Percentiles rank a stretch among this genome's conserved stretches.
These are phyloP conservation scores for Suillus subalutaceus DNA, from an alignment of 768 basidiomycete genomes.

Conservation along the genomic window DNA sequence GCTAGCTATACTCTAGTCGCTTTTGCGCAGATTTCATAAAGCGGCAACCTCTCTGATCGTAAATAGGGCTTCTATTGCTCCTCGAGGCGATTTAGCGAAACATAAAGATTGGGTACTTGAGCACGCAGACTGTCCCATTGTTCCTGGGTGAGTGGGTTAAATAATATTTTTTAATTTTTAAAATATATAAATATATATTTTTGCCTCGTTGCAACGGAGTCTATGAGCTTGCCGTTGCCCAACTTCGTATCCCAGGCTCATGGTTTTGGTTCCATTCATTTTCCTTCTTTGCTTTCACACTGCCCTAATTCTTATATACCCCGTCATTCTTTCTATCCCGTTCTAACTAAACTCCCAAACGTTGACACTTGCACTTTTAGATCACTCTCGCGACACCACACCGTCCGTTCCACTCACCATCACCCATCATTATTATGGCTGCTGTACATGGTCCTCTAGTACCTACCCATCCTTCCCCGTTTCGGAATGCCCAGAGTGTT, in stretches of 20 bases:
- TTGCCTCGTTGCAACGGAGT: constrained; percentile 17
- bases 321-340: constrained; percentile 7
- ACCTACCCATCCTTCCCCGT: constrained; percentile 33
- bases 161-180: background rate
- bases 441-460: constrained; percentile 33
- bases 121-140: constrained; percentile 4
- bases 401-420: background rate
- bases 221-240: constrained; percentile 11
- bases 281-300: constrained; percentile 10
- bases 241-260: constrained; percentile 17
- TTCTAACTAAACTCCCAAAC: constrained; percentile 8
- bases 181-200: constrained; percentile 8
- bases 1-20: background rate
- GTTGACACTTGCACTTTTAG: constrained; percentile 4
- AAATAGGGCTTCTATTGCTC: constrained; percentile 27
- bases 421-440: constrained; percentile 31
- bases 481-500: constrained; percentile 26
- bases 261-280: constrained; percentile 10
- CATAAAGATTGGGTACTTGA: constrained; percentile 18
- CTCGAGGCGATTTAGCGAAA: constrained; percentile 38
- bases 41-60: constrained; percentile 26
- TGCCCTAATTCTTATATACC: constrained; percentile 11
- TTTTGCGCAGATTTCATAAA: constrained; percentile 10
- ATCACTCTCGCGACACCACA: constrained; percentile 23
- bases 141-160: constrained; percentile 11